These are phyloP conservation scores for Magnolia sinica DNA, from an alignment of 164 flowering plant species.

Conservation along the genomic window DNA sequence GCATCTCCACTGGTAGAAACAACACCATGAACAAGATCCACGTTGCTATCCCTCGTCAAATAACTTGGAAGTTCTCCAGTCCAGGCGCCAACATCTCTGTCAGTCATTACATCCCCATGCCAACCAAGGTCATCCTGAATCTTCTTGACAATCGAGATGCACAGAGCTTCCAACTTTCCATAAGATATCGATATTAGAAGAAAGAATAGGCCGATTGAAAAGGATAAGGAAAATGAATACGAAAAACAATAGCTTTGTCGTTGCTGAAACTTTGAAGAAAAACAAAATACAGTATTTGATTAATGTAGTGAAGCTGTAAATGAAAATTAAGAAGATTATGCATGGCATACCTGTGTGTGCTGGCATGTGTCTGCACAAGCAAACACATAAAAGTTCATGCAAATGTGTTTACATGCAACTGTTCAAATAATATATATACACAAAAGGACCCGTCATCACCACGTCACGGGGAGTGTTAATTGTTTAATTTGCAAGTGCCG, in stretches of 20 bases:
- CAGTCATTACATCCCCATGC: conserved; percentile 49
- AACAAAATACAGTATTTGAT: not conserved
- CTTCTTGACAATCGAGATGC: conserved; percentile 46
- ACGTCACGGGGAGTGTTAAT: not conserved
- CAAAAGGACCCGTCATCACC: no score
- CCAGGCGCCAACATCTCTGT: conserved; percentile 60
- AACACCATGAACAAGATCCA: conserved; percentile 13
- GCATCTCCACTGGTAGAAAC: conserved; percentile 21
- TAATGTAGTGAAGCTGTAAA: not conserved
- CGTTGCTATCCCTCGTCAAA: conserved; percentile 31
- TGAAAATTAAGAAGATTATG: not conserved
- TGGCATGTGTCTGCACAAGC: not conserved
- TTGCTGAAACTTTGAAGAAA: not conserved
- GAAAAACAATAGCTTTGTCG: not conserved
- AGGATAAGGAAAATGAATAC: not conserved
- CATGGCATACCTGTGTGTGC: not conserved
- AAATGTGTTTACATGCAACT: no score
- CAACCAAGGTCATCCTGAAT: conserved; percentile 62
- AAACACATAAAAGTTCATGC: not conserved
- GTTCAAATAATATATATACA: no score
- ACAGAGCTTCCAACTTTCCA: conserved; percentile 56
- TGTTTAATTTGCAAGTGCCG: not conserved
- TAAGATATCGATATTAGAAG: conserved; percentile 7
- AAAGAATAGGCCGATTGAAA: not conserved
- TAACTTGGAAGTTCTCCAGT: conserved; percentile 63